Percentiles rank a stretch among this genome's conserved stretches.
Conservation (phyloP, 116 monocot species). For the Zostera marina region DNA sequence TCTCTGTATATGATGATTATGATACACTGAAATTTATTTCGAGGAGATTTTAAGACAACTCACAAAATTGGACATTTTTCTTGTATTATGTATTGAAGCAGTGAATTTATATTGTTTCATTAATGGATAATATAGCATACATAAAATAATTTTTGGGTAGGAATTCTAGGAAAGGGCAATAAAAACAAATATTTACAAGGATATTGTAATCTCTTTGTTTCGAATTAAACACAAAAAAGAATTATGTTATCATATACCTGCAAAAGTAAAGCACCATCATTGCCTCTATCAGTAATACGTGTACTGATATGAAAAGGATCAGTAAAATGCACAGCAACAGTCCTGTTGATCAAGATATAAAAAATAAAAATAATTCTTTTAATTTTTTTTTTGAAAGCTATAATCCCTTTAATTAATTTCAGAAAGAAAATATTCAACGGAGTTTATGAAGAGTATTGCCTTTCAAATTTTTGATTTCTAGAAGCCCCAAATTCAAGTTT, state of each 20-base stretch:
- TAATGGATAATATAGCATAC: too few species aligned
- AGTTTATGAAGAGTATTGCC: constrained; percentile 17
- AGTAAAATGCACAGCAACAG: constrained; percentile 92
- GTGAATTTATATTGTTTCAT: too few species aligned
- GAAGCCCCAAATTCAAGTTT: constrained; percentile 91
- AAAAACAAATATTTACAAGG: background rate
- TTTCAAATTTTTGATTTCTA: constrained; percentile 91
- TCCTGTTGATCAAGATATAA: constrained; percentile 25
- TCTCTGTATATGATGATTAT: too few species aligned
- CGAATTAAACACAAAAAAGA: background rate
- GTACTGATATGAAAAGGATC: constrained; percentile 84
- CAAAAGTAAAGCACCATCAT: constrained; percentile 67
- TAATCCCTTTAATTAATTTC: background rate
- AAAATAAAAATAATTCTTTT: background rate
- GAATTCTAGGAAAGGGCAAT: background rate
- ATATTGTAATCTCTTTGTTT: background rate
- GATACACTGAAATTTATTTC: background rate
- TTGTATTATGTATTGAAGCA: too few species aligned
- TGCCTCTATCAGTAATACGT: constrained; percentile 64
- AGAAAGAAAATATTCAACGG: background rate
- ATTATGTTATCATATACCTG: constrained; percentile 35
- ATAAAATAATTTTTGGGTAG: background rate
- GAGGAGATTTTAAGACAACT: background rate
- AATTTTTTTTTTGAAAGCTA: too few species aligned
- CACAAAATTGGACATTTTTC: background rate